Percentiles rank a stretch among this genome's conserved stretches.
These are phyloP conservation scores for Hysterangium stoloniferum DNA, from an alignment of 768 basidiomycete genomes.

Conservation along the genomic window DNA sequence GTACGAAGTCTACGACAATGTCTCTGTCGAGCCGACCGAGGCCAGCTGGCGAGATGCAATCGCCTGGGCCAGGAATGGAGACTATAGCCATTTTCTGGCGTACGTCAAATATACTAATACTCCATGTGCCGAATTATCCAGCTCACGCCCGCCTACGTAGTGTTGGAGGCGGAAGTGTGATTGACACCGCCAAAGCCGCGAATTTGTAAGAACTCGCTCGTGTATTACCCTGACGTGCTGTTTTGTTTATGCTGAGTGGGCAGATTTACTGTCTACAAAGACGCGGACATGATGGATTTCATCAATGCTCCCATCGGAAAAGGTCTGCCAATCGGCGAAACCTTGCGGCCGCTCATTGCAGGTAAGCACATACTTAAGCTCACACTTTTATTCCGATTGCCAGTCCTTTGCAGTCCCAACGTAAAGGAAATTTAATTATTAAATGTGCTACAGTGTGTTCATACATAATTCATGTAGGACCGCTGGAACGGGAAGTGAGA, in stretches of 20 bases:
- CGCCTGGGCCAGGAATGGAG: slow-evolving; percentile 73
- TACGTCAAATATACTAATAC: slow-evolving; percentile 34
- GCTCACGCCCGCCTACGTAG: slow-evolving; percentile 28
- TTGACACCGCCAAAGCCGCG: slow-evolving; percentile 93
- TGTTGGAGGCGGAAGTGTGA: slow-evolving; percentile 89
- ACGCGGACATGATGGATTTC: slow-evolving; percentile 90
- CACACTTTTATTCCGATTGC: background rate
- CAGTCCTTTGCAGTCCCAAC: background rate
- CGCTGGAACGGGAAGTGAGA: slow-evolving; percentile 88
- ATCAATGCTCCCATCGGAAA: slow-evolving; percentile 96
- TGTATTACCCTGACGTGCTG: background rate
- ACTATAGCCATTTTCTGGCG: slow-evolving; percentile 93
- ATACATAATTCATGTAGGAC: slow-evolving; percentile 34
- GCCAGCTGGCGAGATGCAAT: slow-evolving; percentile 85
- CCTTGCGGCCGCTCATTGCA: slow-evolving; percentile 78
- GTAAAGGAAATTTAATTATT: background rate
- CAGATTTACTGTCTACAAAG: slow-evolving; percentile 86
- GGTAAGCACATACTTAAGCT: slow-evolving; percentile 29
- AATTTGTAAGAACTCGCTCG: slow-evolving; percentile 53
- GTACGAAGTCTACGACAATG: slow-evolving; percentile 75
- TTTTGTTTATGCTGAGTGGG: background rate
- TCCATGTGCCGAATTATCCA: background rate
- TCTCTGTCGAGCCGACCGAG: slow-evolving; percentile 88
- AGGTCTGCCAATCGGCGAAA: slow-evolving; percentile 71
- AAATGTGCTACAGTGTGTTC: slow-evolving; percentile 34